These are phyloP conservation scores for Irpex lacteus DNA, from an alignment of 1,284 basidiomycete species.

Conservation along the genomic window DNA sequence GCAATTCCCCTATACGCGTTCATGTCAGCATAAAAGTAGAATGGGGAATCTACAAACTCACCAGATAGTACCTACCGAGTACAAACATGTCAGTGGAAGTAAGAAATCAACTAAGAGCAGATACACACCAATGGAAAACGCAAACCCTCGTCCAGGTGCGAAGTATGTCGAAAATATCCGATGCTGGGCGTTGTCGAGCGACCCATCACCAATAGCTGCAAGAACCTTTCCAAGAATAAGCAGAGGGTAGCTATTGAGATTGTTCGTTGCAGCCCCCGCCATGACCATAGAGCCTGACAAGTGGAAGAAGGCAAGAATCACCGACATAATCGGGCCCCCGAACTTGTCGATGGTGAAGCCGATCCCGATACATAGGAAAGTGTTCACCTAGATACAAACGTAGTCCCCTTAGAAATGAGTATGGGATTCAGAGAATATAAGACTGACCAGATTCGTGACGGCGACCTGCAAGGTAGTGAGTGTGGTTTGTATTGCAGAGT, in stretches of 20 bases:
- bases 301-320: constrained; percentile 36
- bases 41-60: constrained; percentile 5
- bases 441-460: constrained; percentile 39
- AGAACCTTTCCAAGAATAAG: constrained; percentile 42
- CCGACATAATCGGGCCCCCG: constrained; percentile 38
- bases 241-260: constrained; percentile 39
- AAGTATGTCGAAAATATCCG: constrained; percentile 46
- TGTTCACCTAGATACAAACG: constrained; percentile 33
- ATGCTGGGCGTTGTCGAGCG: constrained; percentile 45
- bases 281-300: constrained; percentile 35
- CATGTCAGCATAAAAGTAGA: neutral
- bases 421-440: neutral
- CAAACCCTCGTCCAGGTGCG: constrained; percentile 40
- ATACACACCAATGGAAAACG: constrained; percentile 36
- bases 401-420: neutral
- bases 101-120: neutral
- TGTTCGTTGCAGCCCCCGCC: constrained; percentile 40
- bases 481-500: neutral
- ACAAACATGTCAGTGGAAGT: neutral
- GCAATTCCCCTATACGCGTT: constrained; percentile 32
- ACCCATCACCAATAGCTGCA: constrained; percentile 43
- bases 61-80: constrained; percentile 27
- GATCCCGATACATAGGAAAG: constrained; percentile 39
- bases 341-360: constrained; percentile 45
- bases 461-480: constrained; percentile 26